phyloP scores from a whole-genome alignment of 1,139 yeast species.

The Eremothecium cymbalariae region DNA sequence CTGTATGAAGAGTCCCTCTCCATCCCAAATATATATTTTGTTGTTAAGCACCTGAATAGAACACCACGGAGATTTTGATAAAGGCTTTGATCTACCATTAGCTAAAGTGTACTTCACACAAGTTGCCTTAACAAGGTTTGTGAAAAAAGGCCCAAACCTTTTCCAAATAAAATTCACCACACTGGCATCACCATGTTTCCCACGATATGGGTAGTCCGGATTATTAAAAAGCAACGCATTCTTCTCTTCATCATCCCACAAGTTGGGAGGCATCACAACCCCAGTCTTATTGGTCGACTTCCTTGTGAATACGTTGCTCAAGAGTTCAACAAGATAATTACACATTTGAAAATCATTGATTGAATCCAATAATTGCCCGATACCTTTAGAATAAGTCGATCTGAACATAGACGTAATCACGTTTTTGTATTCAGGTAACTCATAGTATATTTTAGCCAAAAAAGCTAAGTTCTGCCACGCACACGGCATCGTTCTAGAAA shows the following conservation, averaged over 20 bases:
- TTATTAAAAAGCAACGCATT: conserved; percentile 15
- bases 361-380: conserved; percentile 17
- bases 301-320: conserved; percentile 18
- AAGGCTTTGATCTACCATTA: conserved; percentile 1
- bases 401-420: conserved; percentile 12
- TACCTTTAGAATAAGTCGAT: conserved; percentile 9
- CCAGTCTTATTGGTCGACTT: conserved; percentile 12
- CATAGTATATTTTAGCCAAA: conserved; percentile 11
- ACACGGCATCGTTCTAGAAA: conserved; percentile 9
- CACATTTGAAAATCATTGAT: conserved; percentile 19
- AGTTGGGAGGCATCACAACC: conserved; percentile 13
- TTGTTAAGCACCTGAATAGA: conserved; percentile 15
- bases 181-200: conserved; percentile 11
- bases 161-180: conserved; percentile 13
- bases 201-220: conserved; percentile 16
- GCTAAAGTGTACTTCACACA: conserved; percentile 4
- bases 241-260: conserved; percentile 16
- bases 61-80: conserved; percentile 5
- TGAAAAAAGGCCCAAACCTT: conserved; percentile 10
- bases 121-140: conserved; percentile 5
- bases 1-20: conserved; percentile 14
- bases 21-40: conserved; percentile 19
- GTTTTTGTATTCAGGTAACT: conserved; percentile 12
- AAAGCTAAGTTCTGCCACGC: conserved; percentile 21
- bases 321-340: conserved; percentile 15